Percentiles rank a stretch among this genome's conserved stretches.
Evolutionary conservation across 352 stramenopile species (phyloP).

Genomic region (Pythium sp.): DNA sequence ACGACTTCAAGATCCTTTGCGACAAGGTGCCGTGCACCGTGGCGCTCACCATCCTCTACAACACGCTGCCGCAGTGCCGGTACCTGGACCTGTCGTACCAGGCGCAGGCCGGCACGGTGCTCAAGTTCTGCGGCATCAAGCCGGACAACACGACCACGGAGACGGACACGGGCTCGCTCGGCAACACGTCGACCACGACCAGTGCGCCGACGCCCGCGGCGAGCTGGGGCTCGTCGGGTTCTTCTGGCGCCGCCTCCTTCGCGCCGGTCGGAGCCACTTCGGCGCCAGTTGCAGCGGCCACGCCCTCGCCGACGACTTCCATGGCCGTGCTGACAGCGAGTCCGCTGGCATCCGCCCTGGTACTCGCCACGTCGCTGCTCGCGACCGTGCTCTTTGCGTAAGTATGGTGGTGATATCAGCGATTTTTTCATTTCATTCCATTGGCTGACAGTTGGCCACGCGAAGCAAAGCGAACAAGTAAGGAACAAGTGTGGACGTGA

Average conservation of each 20-base stretch:
- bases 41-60: constrained; percentile 62
- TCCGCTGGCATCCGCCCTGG: constrained; percentile 22
- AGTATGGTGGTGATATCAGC: neutral
- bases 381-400: constrained; percentile 21
- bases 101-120: constrained; percentile 33
- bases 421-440: neutral
- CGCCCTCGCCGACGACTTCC: constrained; percentile 19
- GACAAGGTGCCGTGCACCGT: constrained; percentile 39
- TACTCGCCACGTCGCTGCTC: constrained; percentile 24
- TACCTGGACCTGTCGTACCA: constrained; percentile 54
- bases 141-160: constrained; percentile 29
- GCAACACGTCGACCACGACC: constrained; percentile 11
- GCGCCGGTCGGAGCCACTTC: constrained; percentile 36
- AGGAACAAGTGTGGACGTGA: neutral
- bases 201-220: constrained; percentile 7
- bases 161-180: constrained; percentile 12
- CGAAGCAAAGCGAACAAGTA: neutral
- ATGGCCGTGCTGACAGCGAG: constrained; percentile 9
- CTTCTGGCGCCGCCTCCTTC: constrained; percentile 27
- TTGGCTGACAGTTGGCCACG: neutral
- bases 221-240: constrained; percentile 24
- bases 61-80: constrained; percentile 52
- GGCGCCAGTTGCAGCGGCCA: constrained; percentile 23
- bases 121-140: constrained; percentile 50
- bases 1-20: constrained; percentile 39